phyloP scores from a whole-genome alignment of 306 rosid genomes.

The Comarum palustre region DNA sequence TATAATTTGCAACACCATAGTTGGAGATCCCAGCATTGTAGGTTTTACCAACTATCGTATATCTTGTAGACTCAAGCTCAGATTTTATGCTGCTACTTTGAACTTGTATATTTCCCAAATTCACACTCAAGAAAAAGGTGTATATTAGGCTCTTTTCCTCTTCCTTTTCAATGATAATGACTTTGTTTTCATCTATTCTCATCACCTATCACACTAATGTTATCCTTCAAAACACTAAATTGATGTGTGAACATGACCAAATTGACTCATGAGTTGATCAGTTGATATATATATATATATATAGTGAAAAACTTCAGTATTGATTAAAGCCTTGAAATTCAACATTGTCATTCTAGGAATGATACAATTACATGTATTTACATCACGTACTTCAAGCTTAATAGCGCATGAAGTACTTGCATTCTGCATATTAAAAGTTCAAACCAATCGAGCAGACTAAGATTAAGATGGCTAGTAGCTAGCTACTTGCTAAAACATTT shows the following conservation, averaged over 20 bases:
- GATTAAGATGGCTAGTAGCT: neutral
- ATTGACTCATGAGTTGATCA: neutral
- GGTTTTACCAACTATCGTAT: neutral
- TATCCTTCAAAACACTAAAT: slow-evolving; percentile 26
- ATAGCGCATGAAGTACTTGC: slow-evolving; percentile 8
- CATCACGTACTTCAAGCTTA: slow-evolving; percentile 18
- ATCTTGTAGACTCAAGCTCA: neutral
- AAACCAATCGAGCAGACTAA: slow-evolving; percentile 11
- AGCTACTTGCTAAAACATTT: slow-evolving; percentile 14
- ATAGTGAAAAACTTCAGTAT: neutral
- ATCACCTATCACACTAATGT: slow-evolving; percentile 22
- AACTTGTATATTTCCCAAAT: neutral
- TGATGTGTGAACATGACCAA: slow-evolving; percentile 2
- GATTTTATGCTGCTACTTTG: neutral
- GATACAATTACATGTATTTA: slow-evolving; percentile 7
- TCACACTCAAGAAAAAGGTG: slow-evolving; percentile 15
- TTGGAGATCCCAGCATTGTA: neutral
- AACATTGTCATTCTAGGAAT: slow-evolving; percentile 5
- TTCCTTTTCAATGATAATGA: slow-evolving; percentile 25
- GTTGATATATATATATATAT: too few species aligned
- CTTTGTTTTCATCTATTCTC: slow-evolving; percentile 23
- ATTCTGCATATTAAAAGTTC: slow-evolving; percentile 9
- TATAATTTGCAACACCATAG: neutral
- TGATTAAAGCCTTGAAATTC: neutral
- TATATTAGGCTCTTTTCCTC: slow-evolving; percentile 8